Evolutionary conservation across 768 basidiomycete species (phyloP), one percentile per base, ranked within the genome.

Genomic region (Sarcomyxa edulis): DNA sequence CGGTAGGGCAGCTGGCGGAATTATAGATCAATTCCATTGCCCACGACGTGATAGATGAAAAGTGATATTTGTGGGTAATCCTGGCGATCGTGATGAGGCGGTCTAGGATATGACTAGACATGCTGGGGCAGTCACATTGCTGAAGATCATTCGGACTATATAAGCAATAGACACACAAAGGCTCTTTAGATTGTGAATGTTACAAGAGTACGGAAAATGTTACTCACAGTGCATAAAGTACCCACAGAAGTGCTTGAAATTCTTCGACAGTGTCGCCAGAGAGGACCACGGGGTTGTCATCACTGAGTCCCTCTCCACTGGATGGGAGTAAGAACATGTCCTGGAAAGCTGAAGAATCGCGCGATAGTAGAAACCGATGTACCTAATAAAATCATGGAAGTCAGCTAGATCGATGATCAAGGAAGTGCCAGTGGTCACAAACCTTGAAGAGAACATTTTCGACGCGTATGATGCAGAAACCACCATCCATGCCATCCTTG

Each of bases 391-490:
- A 15, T 35, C 25, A 40, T 29, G 15, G 39, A 11, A 37, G 23
- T 18, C 8, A 16, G 28, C 25, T 28, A 22, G 14, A 24, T 26
- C 9, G 20, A 26, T 18, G n/a, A 7, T 16, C n/a, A 6, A 10
- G 31, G 21, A 31, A 30, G n/a, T 18, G 18, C 19, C 42, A 30
- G 15, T 25, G n/a, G 12, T 28, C 29, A 47, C 61, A 39, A 49
- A 83, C 82, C 58, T 74, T 82, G 60, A 84, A 84, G 39, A 84
- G 49, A 6, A 71, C 76, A 48, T 73, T 68, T 50, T 76, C 75
- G 10, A 79, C 75, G 35, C 66, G 65, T 45, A 84, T 67, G n/a
- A 79, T 59, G 48, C 72, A 75, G 46, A 76, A 74, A n/a, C 74
- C 77, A 20, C 70, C 67, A 23, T 61, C 56, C 5, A 46, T 49